Evolutionary conservation across 2,329 filamentous ascomycete species (phyloP), one percentile per base, ranked within the genome.

Genomic region (Clonostachys solani): DNA sequence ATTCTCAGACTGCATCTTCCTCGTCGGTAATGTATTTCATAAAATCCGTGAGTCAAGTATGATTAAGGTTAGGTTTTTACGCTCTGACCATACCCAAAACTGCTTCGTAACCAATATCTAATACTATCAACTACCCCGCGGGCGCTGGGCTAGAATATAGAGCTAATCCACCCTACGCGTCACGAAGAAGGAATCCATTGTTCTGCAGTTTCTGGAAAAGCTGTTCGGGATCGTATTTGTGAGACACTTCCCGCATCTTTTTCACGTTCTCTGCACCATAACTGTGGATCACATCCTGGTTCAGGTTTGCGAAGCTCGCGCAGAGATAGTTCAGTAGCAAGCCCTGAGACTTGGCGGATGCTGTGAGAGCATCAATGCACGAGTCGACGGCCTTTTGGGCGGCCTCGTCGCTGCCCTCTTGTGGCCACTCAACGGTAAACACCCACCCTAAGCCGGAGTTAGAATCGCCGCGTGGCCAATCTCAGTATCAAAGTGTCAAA

Each of bases 141-240:
- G 8, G 9, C 8, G 2, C 23, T 29, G 8, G 2, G 69, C 80
- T 83, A 19, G 18, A 19, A 19, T 19, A 19, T 19, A 19, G 18
- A 19, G 36, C 9, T 15, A 15, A 38, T 38, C 6, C 16, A 15
- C 36, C 9, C 36, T 38, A 38, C 7, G 16, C 15, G 36, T 38
- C 36, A 15, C 36, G 36, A 15, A 38, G 36, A 17, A 38, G 36
- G 40, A 42, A 42, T n/a, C 40, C 40, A 15, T 19, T 19, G n/a
- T 17, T 17, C 7, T 23, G 19, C 15, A 42, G 16, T 15, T 23
- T 9, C 46, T 47, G 46, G 17, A 43, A 47, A 34, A 47, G 17
- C 9, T 19, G 16, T 13, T 43, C 33, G 19, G 40, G 40, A 15
- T 47, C 46, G 35, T 47, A 47, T 19, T 59, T 59, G 1, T 44